Percentiles rank a stretch among this genome's conserved stretches.
These are phyloP conservation scores for Quercus wislizeni DNA, from an alignment of 306 rosid species.

Conservation along the genomic window DNA sequence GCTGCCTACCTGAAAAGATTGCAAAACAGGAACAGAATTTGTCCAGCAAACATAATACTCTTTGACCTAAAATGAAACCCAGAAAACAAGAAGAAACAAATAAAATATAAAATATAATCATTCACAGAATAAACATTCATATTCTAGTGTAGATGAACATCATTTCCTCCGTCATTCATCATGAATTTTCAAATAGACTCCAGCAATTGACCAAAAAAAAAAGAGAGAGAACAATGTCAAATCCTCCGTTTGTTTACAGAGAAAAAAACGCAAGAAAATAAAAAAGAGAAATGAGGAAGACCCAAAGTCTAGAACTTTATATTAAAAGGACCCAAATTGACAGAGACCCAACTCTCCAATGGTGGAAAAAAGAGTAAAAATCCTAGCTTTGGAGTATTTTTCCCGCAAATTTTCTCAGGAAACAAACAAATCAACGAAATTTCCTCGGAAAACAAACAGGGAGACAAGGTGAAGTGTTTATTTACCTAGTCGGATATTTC, in stretches of 20 bases:
- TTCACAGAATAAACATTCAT: neutral
- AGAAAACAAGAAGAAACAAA: neutral
- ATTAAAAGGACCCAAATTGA: neutral
- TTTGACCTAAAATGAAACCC: constrained; percentile 31
- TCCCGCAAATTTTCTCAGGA: neutral
- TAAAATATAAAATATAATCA: neutral
- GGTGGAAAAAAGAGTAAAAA: neutral
- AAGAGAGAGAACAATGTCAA: neutral
- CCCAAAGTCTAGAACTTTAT: neutral
- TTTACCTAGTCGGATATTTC: constrained; percentile 2
- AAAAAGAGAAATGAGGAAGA: neutral
- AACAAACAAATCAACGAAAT: neutral
- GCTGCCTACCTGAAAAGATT: constrained; percentile 41
- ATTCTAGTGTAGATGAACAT: neutral
- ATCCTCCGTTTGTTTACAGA: neutral
- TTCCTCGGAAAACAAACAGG: neutral
- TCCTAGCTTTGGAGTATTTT: neutral
- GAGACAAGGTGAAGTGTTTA: neutral
- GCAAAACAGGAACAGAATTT: constrained; percentile 34
- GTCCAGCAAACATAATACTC: constrained; percentile 49
- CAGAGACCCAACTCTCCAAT: neutral
- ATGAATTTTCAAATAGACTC: neutral
- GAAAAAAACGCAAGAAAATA: neutral
- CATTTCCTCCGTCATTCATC: neutral
- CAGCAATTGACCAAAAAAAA: neutral